Conservation (phyloP, 1,284 basidiomycete genomes). For the Rhodotorula sp. region DNA sequence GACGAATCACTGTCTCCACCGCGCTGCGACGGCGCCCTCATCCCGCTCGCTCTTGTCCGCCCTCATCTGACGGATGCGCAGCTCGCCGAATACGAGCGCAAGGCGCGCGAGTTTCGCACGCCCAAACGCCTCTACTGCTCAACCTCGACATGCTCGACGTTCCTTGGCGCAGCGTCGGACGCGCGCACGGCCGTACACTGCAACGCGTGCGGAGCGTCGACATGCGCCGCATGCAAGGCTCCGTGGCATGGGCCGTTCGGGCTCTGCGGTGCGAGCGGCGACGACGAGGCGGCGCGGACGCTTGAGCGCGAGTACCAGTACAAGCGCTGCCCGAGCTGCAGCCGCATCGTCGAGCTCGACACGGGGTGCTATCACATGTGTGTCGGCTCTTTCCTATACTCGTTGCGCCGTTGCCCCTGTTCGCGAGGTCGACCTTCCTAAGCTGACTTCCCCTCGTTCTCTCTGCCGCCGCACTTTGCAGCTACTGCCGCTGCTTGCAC, state of each 20-base stretch:
- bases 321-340: conserved; percentile 15
- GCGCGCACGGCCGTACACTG: not conserved
- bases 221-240: conserved; percentile 57
- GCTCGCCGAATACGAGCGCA: conserved; percentile 45
- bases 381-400: not conserved
- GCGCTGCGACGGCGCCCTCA: conserved; percentile 54
- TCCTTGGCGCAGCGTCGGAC: conserved; percentile 54
- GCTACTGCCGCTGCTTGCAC: conserved; percentile 10
- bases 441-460: not conserved
- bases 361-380: conserved; percentile 21
- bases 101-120: conserved; percentile 51
- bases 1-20: conserved; percentile 58
- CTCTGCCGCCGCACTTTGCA: not conserved
- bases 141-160: conserved; percentile 58
- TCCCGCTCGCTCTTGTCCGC: conserved; percentile 50
- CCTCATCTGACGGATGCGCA: conserved; percentile 47
- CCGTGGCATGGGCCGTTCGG: conserved; percentile 50
- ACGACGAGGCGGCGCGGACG: conserved; percentile 51
- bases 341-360: conserved; percentile 8
- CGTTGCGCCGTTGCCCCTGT: not conserved
- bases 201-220: conserved; percentile 49
- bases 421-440: not conserved
- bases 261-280: conserved; percentile 49
- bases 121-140: conserved; percentile 56
- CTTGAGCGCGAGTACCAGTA: conserved; percentile 20